Conservation (phyloP, 106 monocot species). For the Dendrobium nobile region DNA sequence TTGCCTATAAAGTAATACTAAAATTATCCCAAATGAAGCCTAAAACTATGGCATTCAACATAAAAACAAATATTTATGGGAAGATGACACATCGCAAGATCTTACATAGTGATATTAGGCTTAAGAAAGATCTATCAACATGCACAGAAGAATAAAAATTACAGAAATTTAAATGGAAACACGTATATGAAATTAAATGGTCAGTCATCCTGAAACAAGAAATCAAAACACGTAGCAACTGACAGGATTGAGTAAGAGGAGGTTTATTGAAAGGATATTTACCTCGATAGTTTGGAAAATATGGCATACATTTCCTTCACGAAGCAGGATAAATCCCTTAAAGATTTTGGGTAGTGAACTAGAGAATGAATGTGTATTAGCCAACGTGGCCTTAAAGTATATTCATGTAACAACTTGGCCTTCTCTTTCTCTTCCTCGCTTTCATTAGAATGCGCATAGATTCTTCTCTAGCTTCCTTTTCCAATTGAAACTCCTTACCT, state of each 20-base stretch:
- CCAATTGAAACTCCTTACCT: constrained; percentile 28
- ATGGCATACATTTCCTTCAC: background rate
- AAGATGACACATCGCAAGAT: background rate
- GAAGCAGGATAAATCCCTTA: background rate
- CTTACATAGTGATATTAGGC: background rate
- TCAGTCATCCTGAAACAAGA: too few species aligned
- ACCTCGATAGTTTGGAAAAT: constrained; percentile 2
- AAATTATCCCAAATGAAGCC: too few species aligned
- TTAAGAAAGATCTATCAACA: background rate
- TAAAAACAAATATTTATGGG: background rate
- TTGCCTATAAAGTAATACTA: too few species aligned
- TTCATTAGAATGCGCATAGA: constrained; percentile 51
- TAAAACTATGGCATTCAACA: too few species aligned
- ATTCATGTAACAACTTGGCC: constrained; percentile 23
- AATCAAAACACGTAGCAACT: background rate
- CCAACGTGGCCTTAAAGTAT: constrained; percentile 17
- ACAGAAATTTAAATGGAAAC: background rate
- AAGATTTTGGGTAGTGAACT: background rate
- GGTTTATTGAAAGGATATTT: background rate
- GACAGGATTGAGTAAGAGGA: background rate
- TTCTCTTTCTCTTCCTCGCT: constrained; percentile 76
- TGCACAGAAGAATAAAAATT: background rate
- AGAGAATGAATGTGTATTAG: background rate
- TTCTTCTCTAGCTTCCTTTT: constrained; percentile 45
- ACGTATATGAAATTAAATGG: too few species aligned